A percentile compares a stretch with the other conserved stretches of the same genome.
Evolutionary conservation across 2,329 filamentous ascomycete species (phyloP).

Genomic region (Cryphonectria japonica): DNA sequence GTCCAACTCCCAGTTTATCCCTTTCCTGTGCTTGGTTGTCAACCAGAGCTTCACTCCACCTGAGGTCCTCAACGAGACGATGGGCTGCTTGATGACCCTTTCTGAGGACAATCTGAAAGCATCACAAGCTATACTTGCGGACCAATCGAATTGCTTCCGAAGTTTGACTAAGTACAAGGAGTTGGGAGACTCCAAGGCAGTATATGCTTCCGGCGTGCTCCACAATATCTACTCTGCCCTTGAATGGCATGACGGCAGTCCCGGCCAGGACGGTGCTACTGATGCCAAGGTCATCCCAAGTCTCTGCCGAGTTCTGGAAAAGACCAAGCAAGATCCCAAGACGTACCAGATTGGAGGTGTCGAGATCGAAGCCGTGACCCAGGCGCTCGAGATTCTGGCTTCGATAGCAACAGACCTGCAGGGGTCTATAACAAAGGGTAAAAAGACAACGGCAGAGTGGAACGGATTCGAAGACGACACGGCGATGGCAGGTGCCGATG

Average conservation of each 20-base stretch:
- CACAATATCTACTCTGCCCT: slow-evolving; percentile 64
- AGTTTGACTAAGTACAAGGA: slow-evolving; percentile 54
- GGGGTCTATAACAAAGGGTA: slow-evolving; percentile 52
- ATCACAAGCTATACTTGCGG: slow-evolving; percentile 56
- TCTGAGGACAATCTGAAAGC: slow-evolving; percentile 63
- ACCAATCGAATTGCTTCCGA: slow-evolving; percentile 53
- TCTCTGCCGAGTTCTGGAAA: slow-evolving; percentile 46
- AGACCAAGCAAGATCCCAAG: slow-evolving; percentile 35
- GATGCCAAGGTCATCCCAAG: slow-evolving; percentile 55
- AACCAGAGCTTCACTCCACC: slow-evolving; percentile 44
- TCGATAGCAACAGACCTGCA: slow-evolving; percentile 66
- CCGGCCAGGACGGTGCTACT: slow-evolving; percentile 51
- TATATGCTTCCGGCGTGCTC: slow-evolving; percentile 63
- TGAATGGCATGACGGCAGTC: slow-evolving; percentile 56
- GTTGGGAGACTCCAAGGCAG: slow-evolving; percentile 51
- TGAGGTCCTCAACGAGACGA: slow-evolving; percentile 50
- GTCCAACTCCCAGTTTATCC: slow-evolving; percentile 51
- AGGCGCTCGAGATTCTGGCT: slow-evolving; percentile 65
- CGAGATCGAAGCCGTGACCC: slow-evolving; percentile 52
- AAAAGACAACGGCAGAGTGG: slow-evolving; percentile 44
- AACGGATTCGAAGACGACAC: slow-evolving; percentile 46
- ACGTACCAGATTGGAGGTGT: slow-evolving; percentile 39
- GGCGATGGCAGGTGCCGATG: slow-evolving; percentile 41
- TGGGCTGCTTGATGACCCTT: slow-evolving; percentile 61
- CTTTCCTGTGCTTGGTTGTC: slow-evolving; percentile 59